These are phyloP conservation scores for Diospyros lotus DNA, from an alignment of 148 eudicot species.

Conservation along the genomic window DNA sequence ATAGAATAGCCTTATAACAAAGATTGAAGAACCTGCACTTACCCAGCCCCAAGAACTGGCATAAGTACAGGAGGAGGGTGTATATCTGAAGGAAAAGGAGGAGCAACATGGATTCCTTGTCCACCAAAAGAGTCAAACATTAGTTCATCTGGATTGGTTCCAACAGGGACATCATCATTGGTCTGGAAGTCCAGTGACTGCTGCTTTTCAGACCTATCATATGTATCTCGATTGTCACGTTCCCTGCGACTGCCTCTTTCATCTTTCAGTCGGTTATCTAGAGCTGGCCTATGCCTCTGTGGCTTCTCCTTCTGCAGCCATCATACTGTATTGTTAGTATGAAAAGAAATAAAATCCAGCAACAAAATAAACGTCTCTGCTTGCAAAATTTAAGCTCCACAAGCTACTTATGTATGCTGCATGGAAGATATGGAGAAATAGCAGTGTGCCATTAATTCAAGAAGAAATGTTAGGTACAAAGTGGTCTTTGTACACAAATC, in stretches of 20 bases:
- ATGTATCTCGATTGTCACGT: conserved; percentile 55
- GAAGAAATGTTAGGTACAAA: too few species aligned
- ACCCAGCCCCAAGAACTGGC: conserved; percentile 99
- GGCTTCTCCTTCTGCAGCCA: conserved; percentile 62
- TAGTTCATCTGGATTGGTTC: conserved; percentile 65
- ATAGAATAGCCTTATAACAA: conserved; percentile 5
- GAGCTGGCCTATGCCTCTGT: conserved; percentile 65
- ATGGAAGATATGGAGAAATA: too few species aligned
- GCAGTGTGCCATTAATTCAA: too few species aligned
- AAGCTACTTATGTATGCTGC: too few species aligned
- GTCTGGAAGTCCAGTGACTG: conserved; percentile 52
- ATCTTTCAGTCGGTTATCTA: conserved; percentile 63
- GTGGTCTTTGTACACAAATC: too few species aligned
- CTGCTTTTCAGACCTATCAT: conserved; percentile 66
- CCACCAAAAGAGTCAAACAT: conserved; percentile 73
- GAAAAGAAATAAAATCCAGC: too few species aligned
- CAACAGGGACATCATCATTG: conserved; percentile 34
- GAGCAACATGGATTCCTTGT: conserved; percentile 68
- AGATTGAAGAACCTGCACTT: conserved; percentile 9
- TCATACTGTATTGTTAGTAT: too few species aligned
- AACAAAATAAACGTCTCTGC: too few species aligned
- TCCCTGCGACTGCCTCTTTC: conserved; percentile 76
- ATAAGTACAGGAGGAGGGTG: conserved; percentile 84
- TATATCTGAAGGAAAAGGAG: conserved; percentile 75
- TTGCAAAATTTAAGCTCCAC: too few species aligned